A percentile compares a stretch with the other conserved stretches of the same genome.
Evolutionary conservation across 2,329 filamentous ascomycete genomes (phyloP).

Genomic region (Hymenotorrendiella dingleyae): DNA sequence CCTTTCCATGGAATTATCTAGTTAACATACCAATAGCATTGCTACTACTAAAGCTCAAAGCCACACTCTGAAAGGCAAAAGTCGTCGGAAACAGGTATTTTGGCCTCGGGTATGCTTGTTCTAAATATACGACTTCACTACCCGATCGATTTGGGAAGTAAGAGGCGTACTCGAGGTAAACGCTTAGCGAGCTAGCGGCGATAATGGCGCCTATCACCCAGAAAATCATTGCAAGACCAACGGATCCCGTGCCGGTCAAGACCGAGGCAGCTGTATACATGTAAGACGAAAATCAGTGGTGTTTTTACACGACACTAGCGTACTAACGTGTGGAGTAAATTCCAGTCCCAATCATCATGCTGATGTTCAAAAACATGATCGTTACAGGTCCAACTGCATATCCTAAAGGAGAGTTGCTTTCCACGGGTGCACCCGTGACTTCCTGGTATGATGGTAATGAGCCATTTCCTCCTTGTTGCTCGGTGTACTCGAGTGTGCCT

Average conservation of each 20-base stretch:
- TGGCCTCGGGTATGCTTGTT: conserved; percentile 61
- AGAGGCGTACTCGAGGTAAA: conserved; percentile 58
- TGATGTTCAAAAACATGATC: conserved; percentile 55
- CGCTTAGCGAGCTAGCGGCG: conserved; percentile 32
- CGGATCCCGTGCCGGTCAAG: conserved; percentile 52
- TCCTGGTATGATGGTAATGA: conserved; percentile 47
- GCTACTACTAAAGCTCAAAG: conserved; percentile 60
- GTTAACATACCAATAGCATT: conserved; percentile 46
- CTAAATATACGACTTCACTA: conserved; percentile 61
- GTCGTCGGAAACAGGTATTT: conserved; percentile 58
- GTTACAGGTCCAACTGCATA: conserved; percentile 49
- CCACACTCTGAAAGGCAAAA: conserved; percentile 57
- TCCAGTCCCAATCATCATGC: conserved; percentile 58
- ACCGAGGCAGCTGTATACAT: conserved; percentile 46
- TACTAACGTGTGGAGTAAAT: conserved; percentile 58
- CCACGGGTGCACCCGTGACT: conserved; percentile 55
- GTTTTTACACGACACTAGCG: background rate
- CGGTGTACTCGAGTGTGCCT: conserved; percentile 8
- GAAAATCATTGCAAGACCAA: conserved; percentile 57
- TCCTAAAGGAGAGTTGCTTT: conserved; percentile 51
- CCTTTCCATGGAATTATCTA: background rate
- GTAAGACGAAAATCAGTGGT: conserved; percentile 11
- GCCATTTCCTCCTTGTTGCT: conserved; percentile 40
- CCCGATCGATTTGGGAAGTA: conserved; percentile 64
- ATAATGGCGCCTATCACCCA: conserved; percentile 60